phyloP scores from a whole-genome alignment of 1,139 yeast species.

The Blastobotrys aristatus region DNA sequence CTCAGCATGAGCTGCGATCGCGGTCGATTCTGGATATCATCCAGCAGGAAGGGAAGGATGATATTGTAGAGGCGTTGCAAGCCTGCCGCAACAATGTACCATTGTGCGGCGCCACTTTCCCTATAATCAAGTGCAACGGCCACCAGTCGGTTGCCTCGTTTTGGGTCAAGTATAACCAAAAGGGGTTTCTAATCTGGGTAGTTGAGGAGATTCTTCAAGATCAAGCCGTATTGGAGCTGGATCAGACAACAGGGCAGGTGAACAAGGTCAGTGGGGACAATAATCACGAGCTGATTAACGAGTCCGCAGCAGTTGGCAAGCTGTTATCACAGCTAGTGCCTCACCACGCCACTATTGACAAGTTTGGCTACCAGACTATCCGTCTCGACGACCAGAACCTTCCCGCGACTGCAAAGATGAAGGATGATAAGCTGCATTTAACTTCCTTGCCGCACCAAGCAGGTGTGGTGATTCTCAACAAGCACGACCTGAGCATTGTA shows the following conservation, averaged over 20 bases:
- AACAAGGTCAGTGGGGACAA: background rate
- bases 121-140: slow-evolving; percentile 43
- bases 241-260: background rate
- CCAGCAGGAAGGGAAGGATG: slow-evolving; percentile 8
- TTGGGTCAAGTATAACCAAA: slow-evolving; percentile 74
- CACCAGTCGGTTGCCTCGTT: slow-evolving; percentile 39
- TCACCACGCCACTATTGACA: background rate
- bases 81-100: slow-evolving; percentile 31
- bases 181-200: slow-evolving; percentile 70
- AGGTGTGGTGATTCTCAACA: slow-evolving; percentile 71
- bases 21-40: slow-evolving; percentile 65
- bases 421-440: slow-evolving; percentile 8
- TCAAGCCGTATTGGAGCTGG: slow-evolving; percentile 52
- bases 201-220: slow-evolving; percentile 86
- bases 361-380: background rate
- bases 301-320: background rate
- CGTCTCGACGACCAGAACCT: background rate
- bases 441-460: slow-evolving; percentile 76
- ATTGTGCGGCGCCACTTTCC: slow-evolving; percentile 53
- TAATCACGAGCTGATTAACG: slow-evolving; percentile 6
- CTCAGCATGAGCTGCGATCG: slow-evolving; percentile 56
- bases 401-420: slow-evolving; percentile 2
- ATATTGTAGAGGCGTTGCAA: slow-evolving; percentile 4
- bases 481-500: slow-evolving; percentile 42
- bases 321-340: background rate